Conservation (phyloP, 2,329 filamentous ascomycete genomes). For the Venturia pyrina region DNA sequence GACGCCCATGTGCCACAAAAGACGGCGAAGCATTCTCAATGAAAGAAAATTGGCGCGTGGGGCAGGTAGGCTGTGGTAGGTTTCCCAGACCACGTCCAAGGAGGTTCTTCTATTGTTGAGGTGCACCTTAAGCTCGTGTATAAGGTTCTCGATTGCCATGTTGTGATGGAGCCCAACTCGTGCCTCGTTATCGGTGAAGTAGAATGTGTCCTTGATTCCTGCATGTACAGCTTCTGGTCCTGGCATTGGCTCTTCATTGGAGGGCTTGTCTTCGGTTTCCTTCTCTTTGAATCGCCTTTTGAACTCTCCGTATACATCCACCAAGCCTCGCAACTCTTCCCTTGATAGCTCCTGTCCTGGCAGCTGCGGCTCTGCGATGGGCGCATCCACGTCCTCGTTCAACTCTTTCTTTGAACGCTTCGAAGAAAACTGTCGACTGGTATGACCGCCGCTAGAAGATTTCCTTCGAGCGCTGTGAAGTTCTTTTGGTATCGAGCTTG, state of each 20-base stretch:
- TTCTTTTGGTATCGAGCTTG: background rate
- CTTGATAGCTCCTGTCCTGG: constrained; percentile 9
- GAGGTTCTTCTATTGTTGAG: constrained; percentile 20
- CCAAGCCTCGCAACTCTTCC: constrained; percentile 6
- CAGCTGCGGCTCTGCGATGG: background rate
- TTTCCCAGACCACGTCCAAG: constrained; percentile 40
- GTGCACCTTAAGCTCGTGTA: background rate
- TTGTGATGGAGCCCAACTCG: background rate
- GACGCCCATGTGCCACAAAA: constrained; percentile 60
- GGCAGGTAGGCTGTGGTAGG: constrained; percentile 42
- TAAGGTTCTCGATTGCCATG: background rate
- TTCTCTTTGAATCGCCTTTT: background rate
- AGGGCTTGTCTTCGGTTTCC: constrained; percentile 13
- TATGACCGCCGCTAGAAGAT: constrained; percentile 1
- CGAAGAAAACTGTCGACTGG: constrained; percentile 13
- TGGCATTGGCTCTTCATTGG: background rate
- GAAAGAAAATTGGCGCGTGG: constrained; percentile 45
- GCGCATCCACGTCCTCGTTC: constrained; percentile 12
- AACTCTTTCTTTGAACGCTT: background rate
- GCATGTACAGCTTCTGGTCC: background rate
- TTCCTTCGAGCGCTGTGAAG: background rate
- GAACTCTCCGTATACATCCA: constrained; percentile 12
- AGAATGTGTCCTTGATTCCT: constrained; percentile 1
- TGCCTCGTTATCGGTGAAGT: constrained; percentile 4
- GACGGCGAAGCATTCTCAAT: constrained; percentile 44